Conservation (phyloP, 179 eudicot genomes). For the Sideroxylon spinosum region DNA sequence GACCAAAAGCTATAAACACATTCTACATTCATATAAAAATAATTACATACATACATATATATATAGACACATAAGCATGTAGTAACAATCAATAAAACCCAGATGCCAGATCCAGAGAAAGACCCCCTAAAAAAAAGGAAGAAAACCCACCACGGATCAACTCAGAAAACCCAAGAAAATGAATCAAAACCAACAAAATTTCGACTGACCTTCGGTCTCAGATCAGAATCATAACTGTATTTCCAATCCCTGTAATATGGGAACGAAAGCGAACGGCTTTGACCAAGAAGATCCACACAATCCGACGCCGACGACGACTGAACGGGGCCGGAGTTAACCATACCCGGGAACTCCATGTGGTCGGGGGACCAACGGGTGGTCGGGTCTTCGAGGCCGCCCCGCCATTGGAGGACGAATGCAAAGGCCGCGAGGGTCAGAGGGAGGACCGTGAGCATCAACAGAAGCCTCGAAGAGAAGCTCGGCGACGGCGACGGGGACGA, state of each 20-base stretch:
- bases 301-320: slow-evolving; percentile 33
- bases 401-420: slow-evolving; percentile 79
- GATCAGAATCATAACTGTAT: slow-evolving; percentile 32
- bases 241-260: slow-evolving; percentile 54
- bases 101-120: slow-evolving; percentile 7
- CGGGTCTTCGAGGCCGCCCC: slow-evolving; percentile 68
- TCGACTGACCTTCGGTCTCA: slow-evolving; percentile 46
- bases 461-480: slow-evolving; percentile 38
- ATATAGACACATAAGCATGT: neutral
- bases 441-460: slow-evolving; percentile 53
- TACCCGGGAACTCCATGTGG: slow-evolving; percentile 46
- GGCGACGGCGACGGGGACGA: slow-evolving; percentile 30
- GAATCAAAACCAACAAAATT: neutral
- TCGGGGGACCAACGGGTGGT: slow-evolving; percentile 46
- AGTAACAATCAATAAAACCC: neutral
- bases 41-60: neutral
- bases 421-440: slow-evolving; percentile 61
- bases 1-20: neutral
- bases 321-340: slow-evolving; percentile 25
- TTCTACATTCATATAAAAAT: neutral
- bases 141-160: slow-evolving; percentile 13
- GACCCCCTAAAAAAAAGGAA: neutral
- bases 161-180: slow-evolving; percentile 12
- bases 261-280: slow-evolving; percentile 33
- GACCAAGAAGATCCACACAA: slow-evolving; percentile 50